Base-by-base conservation (phyloP, 1,139 yeast species). In the Magnusiomyces ingens region DNA sequence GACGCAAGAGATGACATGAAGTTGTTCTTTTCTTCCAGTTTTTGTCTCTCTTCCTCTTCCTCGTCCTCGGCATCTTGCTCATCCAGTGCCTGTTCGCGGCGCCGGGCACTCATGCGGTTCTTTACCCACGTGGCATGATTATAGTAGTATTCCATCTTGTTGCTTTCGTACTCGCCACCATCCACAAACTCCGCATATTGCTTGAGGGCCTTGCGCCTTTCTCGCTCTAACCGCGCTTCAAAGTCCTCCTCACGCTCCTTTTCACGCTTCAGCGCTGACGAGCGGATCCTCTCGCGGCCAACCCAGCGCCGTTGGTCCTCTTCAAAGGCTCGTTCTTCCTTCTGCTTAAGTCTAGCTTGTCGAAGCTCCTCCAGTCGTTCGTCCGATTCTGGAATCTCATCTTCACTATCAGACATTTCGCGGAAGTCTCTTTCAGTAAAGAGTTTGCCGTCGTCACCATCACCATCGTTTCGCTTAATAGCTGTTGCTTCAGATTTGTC, bases 61-160 rank as follows among this genome's bases (percentile, higher is more conserved):
- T 66, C 67, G 2, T 56, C 61, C 13, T 50, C 56, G 17, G 58
- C 59, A 49, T 69, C 71, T 17, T 56, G 60, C 13, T 55, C 57
- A 50, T 70, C 73, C 11, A 55, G 57, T 18, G 63, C 67, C 11
- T 57, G 53, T 50, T 70, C 73, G 18, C 67, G 58, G 21, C 55
- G 55, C 19, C 71, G 55, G 43, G 57, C 57, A 12, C 53, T 55
- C 49, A 58, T 58, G 41, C 73, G 62, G 17, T 59, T 56, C 44
- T 68, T 63, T n/a, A 62, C 59, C 73, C 73, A 70, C 1, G 62
- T 58, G 2, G 68, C 60, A 37, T 63, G 68, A 53, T 69, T 69
- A 42, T 60, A 59, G 54, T 66, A 69, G 54, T 68, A 70, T 42
- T 64, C 64, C 52, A 62, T 59, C 18, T 54, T 51, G 12, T 59